A percentile compares a stretch with the other conserved stretches of the same genome.
Evolutionary conservation across 306 rosid genomes (phyloP).

Genomic region (Lablab purpureus): DNA sequence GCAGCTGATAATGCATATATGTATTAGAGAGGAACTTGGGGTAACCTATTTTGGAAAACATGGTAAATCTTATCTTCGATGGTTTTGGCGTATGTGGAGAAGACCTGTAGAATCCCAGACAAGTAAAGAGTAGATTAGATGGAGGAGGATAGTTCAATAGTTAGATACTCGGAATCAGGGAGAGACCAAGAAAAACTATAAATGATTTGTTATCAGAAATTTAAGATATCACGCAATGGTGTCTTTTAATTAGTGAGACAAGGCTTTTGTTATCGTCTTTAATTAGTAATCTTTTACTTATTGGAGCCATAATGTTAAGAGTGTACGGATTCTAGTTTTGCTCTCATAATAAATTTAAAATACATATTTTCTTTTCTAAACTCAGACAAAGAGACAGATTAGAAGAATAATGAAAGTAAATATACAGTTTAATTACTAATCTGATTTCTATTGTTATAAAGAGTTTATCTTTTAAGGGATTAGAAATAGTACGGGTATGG

Average conservation of each 20-base stretch:
- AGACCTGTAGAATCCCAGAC: no score
- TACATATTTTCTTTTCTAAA: background rate
- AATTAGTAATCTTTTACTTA: constrained; percentile 10
- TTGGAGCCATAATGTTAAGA: constrained; percentile 1
- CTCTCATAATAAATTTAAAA: constrained; percentile 16
- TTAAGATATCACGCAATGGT: background rate
- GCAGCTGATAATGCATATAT: constrained; percentile 24
- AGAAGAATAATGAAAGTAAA: constrained; percentile 22
- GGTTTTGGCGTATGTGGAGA: background rate
- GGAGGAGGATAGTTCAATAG: no score
- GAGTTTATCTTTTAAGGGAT: no score
- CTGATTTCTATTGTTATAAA: no score
- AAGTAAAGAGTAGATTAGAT: no score
- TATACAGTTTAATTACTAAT: background rate
- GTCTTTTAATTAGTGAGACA: background rate
- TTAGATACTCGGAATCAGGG: no score
- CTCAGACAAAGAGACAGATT: background rate
- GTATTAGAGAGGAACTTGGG: background rate
- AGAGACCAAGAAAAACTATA: background rate
- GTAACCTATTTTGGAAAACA: background rate
- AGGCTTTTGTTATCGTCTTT: background rate
- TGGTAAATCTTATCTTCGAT: background rate
- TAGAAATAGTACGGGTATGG: no score
- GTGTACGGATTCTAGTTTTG: constrained; percentile 17
- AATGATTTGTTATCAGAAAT: background rate